Percentiles rank a stretch among this genome's conserved stretches.
Evolutionary conservation across 1,284 basidiomycete genomes (phyloP).

Genomic region (Leccinum subrobustum): DNA sequence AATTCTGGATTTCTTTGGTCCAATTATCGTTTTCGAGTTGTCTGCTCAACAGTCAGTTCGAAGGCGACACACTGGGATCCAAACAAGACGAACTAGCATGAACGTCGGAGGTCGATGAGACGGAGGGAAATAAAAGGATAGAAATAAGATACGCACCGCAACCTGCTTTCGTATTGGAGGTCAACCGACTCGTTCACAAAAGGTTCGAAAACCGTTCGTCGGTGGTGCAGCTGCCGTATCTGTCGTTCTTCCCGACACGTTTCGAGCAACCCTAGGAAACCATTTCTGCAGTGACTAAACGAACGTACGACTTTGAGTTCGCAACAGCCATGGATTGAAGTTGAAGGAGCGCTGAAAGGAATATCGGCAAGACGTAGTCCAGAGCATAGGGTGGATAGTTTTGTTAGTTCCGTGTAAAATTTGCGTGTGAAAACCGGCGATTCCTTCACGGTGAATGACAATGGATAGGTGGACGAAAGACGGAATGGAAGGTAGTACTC

Average conservation of each 20-base stretch:
- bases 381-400: conserved; percentile 20
- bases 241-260: conserved; percentile 4
- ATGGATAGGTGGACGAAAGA: no score
- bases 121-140: neutral
- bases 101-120: neutral
- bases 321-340: conserved; percentile 14
- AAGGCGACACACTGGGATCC: conserved; percentile 34
- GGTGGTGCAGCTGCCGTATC: conserved; percentile 12
- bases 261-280: conserved; percentile 25
- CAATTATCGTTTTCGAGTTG: conserved; percentile 40
- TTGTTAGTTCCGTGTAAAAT: no score
- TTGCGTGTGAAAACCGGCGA: no score
- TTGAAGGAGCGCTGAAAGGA: conserved; percentile 16
- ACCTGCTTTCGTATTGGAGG: conserved; percentile 43
- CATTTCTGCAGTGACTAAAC: conserved; percentile 17
- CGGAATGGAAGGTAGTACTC: no score
- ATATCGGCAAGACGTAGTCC: conserved; percentile 19
- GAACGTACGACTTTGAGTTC: conserved; percentile 21
- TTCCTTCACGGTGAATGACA: no score
- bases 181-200: conserved; percentile 36
- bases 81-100: conserved; percentile 35
- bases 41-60: conserved; percentile 35
- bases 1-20: conserved; percentile 28
- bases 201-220: conserved; percentile 30
- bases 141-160: conserved; percentile 30